These are phyloP conservation scores for Gyromitra esculenta DNA, from an alignment of 2,329 filamentous ascomycete genomes.

Conservation along the genomic window DNA sequence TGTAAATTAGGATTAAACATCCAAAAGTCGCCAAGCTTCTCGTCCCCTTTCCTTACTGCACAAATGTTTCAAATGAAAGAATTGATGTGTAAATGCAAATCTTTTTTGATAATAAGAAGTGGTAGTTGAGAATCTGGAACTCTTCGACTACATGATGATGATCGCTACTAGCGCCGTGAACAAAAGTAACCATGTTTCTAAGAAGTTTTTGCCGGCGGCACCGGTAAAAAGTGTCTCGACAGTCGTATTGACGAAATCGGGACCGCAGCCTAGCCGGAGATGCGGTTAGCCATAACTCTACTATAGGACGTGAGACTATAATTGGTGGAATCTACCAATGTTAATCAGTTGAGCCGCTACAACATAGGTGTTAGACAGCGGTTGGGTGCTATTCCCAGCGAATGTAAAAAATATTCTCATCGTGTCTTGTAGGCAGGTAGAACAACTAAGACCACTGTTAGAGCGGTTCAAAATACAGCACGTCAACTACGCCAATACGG, in stretches of 20 bases:
- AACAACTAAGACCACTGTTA: conserved; percentile 65
- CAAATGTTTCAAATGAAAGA: conserved; percentile 3
- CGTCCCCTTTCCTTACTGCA: background rate
- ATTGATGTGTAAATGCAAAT: conserved; percentile 7
- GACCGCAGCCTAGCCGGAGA: conserved; percentile 64
- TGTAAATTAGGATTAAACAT: conserved; percentile 31
- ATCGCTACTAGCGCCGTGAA: conserved; percentile 9
- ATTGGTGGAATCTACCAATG: conserved; percentile 59
- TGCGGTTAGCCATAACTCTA: conserved; percentile 19
- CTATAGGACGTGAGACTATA: background rate
- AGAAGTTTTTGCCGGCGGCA: conserved; percentile 3
- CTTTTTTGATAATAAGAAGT: conserved; percentile 24
- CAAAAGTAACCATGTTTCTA: conserved; percentile 9
- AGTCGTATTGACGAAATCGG: conserved; percentile 66
- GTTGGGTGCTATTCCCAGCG: conserved; percentile 72
- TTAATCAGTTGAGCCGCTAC: conserved; percentile 78
- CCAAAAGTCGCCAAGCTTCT: conserved; percentile 27
- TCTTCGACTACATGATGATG: conserved; percentile 11
- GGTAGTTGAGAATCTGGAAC: background rate
- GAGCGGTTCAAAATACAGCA: background rate
- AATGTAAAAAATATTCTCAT: conserved; percentile 82
- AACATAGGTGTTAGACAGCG: conserved; percentile 75
- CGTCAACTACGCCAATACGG: background rate
- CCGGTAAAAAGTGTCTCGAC: conserved; percentile 26
- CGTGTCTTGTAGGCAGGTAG: conserved; percentile 77